Base-by-base conservation (phyloP, 177 flowering plant species). In the Vitis hybrid region DNA sequence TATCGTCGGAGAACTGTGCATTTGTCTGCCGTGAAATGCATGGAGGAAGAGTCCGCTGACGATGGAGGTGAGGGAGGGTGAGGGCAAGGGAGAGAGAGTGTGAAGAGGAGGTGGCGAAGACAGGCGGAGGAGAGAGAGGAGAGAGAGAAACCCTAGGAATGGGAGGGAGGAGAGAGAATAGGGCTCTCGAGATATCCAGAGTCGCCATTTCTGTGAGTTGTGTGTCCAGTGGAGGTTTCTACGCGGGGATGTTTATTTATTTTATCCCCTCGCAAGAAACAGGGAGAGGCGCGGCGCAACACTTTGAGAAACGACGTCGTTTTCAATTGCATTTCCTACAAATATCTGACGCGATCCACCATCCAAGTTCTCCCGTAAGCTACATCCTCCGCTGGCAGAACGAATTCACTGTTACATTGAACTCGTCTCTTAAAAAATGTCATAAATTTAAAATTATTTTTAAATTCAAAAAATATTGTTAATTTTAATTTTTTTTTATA, bases 131-230 rank as follows among this genome's bases (percentile, higher is more conserved):
- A 53, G 58, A 32, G 51, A 30, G 18, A 2, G 61, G 66, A 18
- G 71, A 9, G 1, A 65, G 52, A 64, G 66, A 63, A 27, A 58
- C 8, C 35, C 57, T 55, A 13, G 68, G 69, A n/a, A 63, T 21
- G 3, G 59, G 65, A 50, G 68, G 51, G 72, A 32, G 20, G 41
- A 70, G 53, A 15, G 71, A 15, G 67, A 50, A 35, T 0, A 35
- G 17, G n/a, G 67, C 9, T 56, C 67, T 65, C 12, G 66, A 66
- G 64, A 75, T 50, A 48, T 71, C 51, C 58, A 67, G 12, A 41
- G 69, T 12, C 41, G 64, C 15, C 64, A 62, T 62, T n/a, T 48
- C 46, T 15, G 46, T 27, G 64, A 11, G 62, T 27, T 24, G 27
- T 24, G 27, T 24, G 2, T 24, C 2, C 27, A 24, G 27, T 24